Percentiles rank a stretch among this genome's conserved stretches.
These are phyloP conservation scores for Chytriomyces hyalinus DNA, from an alignment of 192 early-diverging fungal species.

Conservation along the genomic window DNA sequence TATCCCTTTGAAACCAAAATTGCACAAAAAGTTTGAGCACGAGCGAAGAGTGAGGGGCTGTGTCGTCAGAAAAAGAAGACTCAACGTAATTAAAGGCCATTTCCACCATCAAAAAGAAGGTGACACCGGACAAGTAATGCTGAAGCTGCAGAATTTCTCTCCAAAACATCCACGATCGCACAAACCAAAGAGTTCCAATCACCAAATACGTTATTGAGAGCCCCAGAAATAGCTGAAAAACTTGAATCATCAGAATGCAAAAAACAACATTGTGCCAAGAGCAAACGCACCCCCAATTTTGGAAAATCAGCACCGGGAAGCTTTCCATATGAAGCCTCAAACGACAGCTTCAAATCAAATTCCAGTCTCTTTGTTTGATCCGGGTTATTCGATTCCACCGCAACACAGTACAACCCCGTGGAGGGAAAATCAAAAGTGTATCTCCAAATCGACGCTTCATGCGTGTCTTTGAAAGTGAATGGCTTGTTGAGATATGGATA, in stretches of 20 bases:
- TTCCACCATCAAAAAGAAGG: slow-evolving; percentile 85
- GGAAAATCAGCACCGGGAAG: slow-evolving; percentile 90
- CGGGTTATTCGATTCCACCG: slow-evolving; percentile 48
- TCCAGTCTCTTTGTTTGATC: slow-evolving; percentile 18
- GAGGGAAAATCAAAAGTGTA: slow-evolving; percentile 68
- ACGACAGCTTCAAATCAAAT: slow-evolving; percentile 59
- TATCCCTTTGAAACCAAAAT: slow-evolving; percentile 35
- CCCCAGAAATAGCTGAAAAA: slow-evolving; percentile 72
- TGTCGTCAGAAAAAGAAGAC: slow-evolving; percentile 53
- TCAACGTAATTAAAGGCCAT: slow-evolving; percentile 89
- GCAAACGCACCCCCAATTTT: slow-evolving; percentile 69
- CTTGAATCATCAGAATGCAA: too few species aligned
- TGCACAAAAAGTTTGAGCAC: slow-evolving; percentile 55
- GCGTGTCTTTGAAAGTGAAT: slow-evolving; percentile 21
- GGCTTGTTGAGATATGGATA: slow-evolving; percentile 40
- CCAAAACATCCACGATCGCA: slow-evolving; percentile 80
- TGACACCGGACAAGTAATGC: slow-evolving; percentile 84
- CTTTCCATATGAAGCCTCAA: slow-evolving; percentile 81
- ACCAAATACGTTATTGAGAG: slow-evolving; percentile 75
- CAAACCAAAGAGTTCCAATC: slow-evolving; percentile 80
- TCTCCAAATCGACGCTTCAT: slow-evolving; percentile 9
- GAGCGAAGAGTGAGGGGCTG: neutral
- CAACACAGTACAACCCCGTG: slow-evolving; percentile 89
- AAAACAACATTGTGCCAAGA: too few species aligned
- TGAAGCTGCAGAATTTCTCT: slow-evolving; percentile 90